phyloP scores from a whole-genome alignment of 2,329 filamentous ascomycete species.

The Aschersonia sp. region DNA sequence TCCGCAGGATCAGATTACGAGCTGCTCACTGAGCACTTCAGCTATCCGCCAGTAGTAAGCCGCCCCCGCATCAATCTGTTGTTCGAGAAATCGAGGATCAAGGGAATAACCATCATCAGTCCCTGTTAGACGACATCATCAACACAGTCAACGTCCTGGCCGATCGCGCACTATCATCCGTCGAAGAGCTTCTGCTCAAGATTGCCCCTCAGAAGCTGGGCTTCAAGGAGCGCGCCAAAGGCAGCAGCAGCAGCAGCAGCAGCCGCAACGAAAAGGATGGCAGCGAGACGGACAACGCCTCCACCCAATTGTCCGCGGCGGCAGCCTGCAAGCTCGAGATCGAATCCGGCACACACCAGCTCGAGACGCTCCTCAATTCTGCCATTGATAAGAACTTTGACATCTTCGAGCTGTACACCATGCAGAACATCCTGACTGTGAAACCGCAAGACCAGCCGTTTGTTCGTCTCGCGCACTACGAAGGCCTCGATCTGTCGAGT shows the following conservation, averaged over 20 bases:
- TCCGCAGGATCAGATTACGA: constrained; percentile 36
- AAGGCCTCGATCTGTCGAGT: constrained; percentile 39
- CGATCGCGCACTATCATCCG: constrained; percentile 74
- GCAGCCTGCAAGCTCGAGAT: constrained; percentile 50
- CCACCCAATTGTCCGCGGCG: constrained; percentile 11
- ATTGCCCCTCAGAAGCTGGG: constrained; percentile 65
- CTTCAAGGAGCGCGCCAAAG: constrained; percentile 39
- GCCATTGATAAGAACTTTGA: constrained; percentile 78
- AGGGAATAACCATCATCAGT: constrained; percentile 34
- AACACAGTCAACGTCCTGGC: constrained; percentile 90
- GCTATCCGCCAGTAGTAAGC: constrained; percentile 80
- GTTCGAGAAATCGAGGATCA: constrained; percentile 1
- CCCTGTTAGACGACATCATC: constrained; percentile 93
- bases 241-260: constrained; percentile 2
- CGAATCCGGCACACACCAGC: constrained; percentile 72
- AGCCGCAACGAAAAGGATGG: constrained; percentile 1
- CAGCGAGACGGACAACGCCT: too few relatives aligned
- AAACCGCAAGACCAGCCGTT: constrained; percentile 56
- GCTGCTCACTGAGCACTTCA: constrained; percentile 88
- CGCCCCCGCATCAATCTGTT: background rate
- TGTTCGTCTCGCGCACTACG: constrained; percentile 76
- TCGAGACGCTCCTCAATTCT: constrained; percentile 68
- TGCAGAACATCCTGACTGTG: constrained; percentile 71
- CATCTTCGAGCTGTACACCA: constrained; percentile 75
- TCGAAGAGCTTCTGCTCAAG: constrained; percentile 67